Evolutionary conservation across 148 eudicot genomes (phyloP).

Genomic region (Arbutus unedo): DNA sequence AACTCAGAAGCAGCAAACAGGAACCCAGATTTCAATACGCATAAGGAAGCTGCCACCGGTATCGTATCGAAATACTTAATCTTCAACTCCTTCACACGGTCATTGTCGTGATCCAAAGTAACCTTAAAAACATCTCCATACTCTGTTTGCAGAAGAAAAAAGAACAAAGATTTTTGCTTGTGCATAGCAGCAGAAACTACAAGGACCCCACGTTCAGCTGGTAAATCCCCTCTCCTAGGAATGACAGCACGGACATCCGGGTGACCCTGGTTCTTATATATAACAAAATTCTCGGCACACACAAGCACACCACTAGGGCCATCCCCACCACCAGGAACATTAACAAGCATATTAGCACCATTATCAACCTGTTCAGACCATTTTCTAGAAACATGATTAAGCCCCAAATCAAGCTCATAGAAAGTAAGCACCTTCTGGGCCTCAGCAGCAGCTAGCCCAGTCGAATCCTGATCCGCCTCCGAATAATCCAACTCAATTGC

Average conservation of each 20-base stretch:
- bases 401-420: conserved; percentile 93
- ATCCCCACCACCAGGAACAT: conserved; percentile 96
- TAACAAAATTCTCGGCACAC: conserved; percentile 95
- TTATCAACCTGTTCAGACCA: conserved; percentile 97
- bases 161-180: conserved; percentile 87
- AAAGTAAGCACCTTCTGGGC: conserved; percentile 91
- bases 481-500: conserved; percentile 94
- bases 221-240: conserved; percentile 86
- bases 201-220: conserved; percentile 85
- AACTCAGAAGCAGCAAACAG: conserved; percentile 96
- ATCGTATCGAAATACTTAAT: conserved; percentile 95
- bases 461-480: conserved; percentile 89
- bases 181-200: conserved; percentile 90
- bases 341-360: conserved; percentile 94
- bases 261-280: conserved; percentile 94
- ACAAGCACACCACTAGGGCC: conserved; percentile 99
- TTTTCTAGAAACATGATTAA: conserved; percentile 97
- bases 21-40: conserved; percentile 85
- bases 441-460: conserved; percentile 80
- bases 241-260: conserved; percentile 88
- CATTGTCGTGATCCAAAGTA: conserved; percentile 70
- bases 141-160: conserved; percentile 87
- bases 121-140: conserved; percentile 96
- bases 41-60: conserved; percentile 78
- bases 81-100: conserved; percentile 71